Evolutionary conservation across 1,284 basidiomycete species (phyloP), one percentile per base, ranked within the genome.

Genomic region (Agroathelia rolfsii): DNA sequence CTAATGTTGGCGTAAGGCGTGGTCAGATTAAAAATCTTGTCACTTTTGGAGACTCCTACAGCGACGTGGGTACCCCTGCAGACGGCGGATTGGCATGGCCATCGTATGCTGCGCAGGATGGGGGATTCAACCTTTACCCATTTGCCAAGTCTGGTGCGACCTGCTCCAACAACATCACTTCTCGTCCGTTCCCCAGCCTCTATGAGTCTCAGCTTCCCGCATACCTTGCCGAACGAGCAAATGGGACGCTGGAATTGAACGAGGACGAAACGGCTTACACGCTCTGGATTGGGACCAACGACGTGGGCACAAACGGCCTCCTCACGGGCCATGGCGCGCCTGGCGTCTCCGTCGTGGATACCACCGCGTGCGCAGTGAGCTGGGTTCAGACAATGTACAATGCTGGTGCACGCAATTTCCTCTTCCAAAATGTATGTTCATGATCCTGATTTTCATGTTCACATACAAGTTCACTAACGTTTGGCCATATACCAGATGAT

Each of bases 321-420:
- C 36, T 66, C 8, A 64, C 60, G 3, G 41, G 41, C 8, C 24
- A 41, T 5, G 59, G 58, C 2, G 35, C 47, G 5, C 51, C 52
- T 5, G 46, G 44, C 8, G 52, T 49, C 5, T 59, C 59, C 3
- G 39, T 65, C 16, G 58, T 62, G 3, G 58, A 65, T 31, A 59
- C 61, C 4, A 58, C 56, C 6, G 43, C 45, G 6, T 66, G 63
- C 38, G 58, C 61, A 50, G 52, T 64, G 6, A 55, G 62, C 27
- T 65, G 62, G 62, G 62, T 66, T n/a, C 55, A 56, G 36, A 47
- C 47, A 5, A 41, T 78, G 7, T 68, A 73, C 40, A 46, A 58
- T 1, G 48, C 52, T 1, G 67, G 68, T 18, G 76, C 72, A 9
- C 62, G 75, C 3, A 78, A 77, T 46, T 77, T 79, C 44, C 44